Evolutionary conservation across 129 eudicot species (phyloP).

Genomic region (Mikania micrantha): DNA sequence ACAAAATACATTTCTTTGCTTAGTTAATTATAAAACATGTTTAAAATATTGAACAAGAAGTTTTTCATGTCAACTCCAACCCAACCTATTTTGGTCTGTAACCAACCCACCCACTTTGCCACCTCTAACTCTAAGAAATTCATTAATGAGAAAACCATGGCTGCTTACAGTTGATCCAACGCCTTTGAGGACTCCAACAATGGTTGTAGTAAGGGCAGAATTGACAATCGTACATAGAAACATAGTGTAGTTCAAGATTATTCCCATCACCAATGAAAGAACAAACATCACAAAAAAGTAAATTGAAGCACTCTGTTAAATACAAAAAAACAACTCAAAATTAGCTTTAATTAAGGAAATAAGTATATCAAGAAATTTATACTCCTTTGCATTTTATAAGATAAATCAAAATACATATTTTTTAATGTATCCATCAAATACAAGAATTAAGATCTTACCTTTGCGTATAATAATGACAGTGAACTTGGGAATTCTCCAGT

Average conservation of each 20-base stretch:
- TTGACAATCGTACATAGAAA: slow-evolving; percentile 96
- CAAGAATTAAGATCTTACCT: slow-evolving; percentile 42
- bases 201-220: slow-evolving; percentile 93
- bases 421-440: neutral
- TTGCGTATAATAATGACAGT: slow-evolving; percentile 57
- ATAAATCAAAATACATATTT: neutral
- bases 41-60: neutral
- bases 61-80: neutral
- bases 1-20: too few species aligned
- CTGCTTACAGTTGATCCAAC: slow-evolving; percentile 93
- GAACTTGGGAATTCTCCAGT: slow-evolving; percentile 89
- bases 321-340: neutral
- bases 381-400: neutral
- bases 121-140: neutral
- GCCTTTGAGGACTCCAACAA: slow-evolving; percentile 98
- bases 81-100: neutral
- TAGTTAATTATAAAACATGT: too few species aligned
- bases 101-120: neutral
- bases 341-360: neutral
- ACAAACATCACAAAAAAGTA: slow-evolving; percentile 62
- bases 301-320: slow-evolving; percentile 57
- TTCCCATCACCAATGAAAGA: slow-evolving; percentile 93
- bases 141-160: neutral
- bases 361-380: neutral
- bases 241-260: slow-evolving; percentile 93